Conservation (phyloP, 768 basidiomycete species). For the Mycena galopus region DNA sequence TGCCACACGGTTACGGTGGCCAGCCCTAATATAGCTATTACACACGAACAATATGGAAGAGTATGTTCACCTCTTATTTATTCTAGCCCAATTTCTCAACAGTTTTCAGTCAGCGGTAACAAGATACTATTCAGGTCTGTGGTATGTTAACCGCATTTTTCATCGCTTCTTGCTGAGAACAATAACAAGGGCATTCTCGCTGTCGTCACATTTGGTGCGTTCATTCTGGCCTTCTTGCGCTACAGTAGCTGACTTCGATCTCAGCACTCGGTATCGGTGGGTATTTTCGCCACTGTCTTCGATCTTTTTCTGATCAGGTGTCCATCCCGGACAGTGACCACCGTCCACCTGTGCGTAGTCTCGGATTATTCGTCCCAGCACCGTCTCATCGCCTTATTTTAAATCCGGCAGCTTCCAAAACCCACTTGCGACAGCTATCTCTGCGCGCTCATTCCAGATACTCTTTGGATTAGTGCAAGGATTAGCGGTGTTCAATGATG, state of each 20-base stretch:
- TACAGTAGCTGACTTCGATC: neutral
- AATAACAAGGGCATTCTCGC: slow-evolving; percentile 4
- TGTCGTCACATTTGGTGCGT: slow-evolving; percentile 26
- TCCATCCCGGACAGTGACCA: neutral
- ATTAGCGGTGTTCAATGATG: slow-evolving; percentile 26
- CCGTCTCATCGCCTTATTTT: neutral
- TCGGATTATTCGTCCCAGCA: too few relatives aligned
- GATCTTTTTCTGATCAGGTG: neutral
- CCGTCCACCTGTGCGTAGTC: slow-evolving; percentile 27
- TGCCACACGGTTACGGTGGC: too few relatives aligned
- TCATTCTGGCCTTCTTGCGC: too few relatives aligned
- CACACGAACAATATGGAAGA: too few relatives aligned
- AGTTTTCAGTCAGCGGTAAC: slow-evolving; percentile 22
- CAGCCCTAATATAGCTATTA: too few relatives aligned
- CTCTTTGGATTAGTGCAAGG: slow-evolving; percentile 31
- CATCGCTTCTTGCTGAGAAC: neutral
- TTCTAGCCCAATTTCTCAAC: neutral
- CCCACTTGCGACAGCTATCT: slow-evolving; percentile 21
- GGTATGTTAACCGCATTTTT: neutral
- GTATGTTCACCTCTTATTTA: neutral
- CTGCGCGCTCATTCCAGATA: slow-evolving; percentile 28
- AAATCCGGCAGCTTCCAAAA: slow-evolving; percentile 17
- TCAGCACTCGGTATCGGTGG: slow-evolving; percentile 34
- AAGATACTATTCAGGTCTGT: neutral
- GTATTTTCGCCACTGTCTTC: neutral